Base-by-base conservation (phyloP, 192 early-diverging fungal species). In the Geranomyces variabilis region DNA sequence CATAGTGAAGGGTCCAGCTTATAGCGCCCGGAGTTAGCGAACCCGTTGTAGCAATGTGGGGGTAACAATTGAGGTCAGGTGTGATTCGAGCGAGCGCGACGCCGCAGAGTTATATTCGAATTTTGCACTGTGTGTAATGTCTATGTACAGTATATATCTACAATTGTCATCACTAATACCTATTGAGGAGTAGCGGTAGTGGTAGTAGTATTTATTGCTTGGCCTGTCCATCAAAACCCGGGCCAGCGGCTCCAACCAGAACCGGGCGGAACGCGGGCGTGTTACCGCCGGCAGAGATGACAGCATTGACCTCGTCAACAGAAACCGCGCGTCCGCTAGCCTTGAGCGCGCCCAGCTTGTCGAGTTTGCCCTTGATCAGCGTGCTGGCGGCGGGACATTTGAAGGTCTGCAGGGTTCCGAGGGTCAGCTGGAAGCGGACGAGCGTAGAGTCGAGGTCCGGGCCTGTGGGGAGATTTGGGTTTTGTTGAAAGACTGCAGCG, bases 401-500 rank as follows among this genome's bases (percentile, higher is more conserved):
- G 30, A 69, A 26, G 0, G 48, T 69, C 48, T 69, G 67, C 48
- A 69, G n/a, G 36, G 67, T 46, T 53, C 49, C 67, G 24, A 69
- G 29, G 14, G 67, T 69, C 29, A 57, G 55, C 67, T 69, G 67
- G 53, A 69, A 69, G n/a, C 67, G 49, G 24, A 24, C 19, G 13
- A 69, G 67, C 13, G 67, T 69, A 6, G 67, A 69, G 33, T 69
- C 67, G 33, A 69, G 67, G 55, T 69, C 67, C n/a, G 41, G 21
- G 31, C 67, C 67, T n/a, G 29, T 33, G 21, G 67, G 67, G 48
- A 69, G 24, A 31, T 69, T 57, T 21, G 67, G 67, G 4, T 57
- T 28, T 30, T 69, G 26, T 57, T 69, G 67, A n/a, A 49, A 47
- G 4, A 69, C 51, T 12, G 24, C 48, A 26, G 67, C 67, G 53